Evolutionary conservation across 495 filamentous ascomycete species (phyloP), one percentile per base, ranked within the genome.

Genomic region (Lasiosphaeria ovina): DNA sequence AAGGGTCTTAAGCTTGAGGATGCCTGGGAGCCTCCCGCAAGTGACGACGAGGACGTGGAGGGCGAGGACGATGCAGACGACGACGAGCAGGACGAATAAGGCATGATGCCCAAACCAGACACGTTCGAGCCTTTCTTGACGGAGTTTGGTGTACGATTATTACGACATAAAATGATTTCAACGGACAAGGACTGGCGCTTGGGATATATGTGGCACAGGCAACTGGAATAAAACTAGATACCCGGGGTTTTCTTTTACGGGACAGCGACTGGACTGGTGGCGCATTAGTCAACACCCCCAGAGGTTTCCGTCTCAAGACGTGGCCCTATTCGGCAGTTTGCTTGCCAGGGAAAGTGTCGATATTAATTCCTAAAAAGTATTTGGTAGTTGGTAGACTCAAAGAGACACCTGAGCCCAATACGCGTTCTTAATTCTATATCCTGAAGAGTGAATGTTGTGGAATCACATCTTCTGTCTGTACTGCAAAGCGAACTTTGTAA

Each of bases 1-100:
- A 89, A 89, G 67, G 90, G 89, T 0, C 72, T 93, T 65, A 95
- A 93, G 67, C 76, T 95, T 12, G 90, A 93, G 76, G 90, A 93
- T 61, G 87, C 87, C 5, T 95, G 90, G 81, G 85, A 85, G 36
- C 90, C 91, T 11, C 88, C 89, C 6, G 77, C 74, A 14, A 71
- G 74, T 6, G 81, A 85, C 35, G 84, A 88, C 6, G 83, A 85
- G 35, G 81, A 83, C 0, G 83, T 77, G 12, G 78, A 78, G 17
- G 77, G 75, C 8, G 76, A 80, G 12, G 75, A 69, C 3, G 74
- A 77, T 6, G 73, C 67, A 4, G 66, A 72, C 0, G 73, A 63
- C 6, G 67, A 72, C 12, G 67, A 74, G 3, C 58, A 72, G 32
- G 55, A 63, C 35, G 63, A 69, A 57, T 67, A 71, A 35, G 54